phyloP scores from a whole-genome alignment of 352 stramenopile genomes.

The Phytopythium delawarense region DNA sequence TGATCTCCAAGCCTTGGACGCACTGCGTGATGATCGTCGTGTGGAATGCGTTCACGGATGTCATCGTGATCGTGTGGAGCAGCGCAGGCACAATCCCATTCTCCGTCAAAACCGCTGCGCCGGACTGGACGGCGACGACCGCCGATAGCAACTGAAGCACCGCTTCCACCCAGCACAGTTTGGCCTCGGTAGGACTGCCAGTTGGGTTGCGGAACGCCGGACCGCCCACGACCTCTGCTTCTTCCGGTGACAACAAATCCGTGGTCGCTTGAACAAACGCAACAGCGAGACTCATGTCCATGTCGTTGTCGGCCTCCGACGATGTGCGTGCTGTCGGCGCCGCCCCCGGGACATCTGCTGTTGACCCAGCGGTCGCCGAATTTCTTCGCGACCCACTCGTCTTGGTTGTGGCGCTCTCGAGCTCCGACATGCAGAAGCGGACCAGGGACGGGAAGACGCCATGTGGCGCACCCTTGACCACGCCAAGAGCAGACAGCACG shows the following conservation, averaged over 20 bases:
- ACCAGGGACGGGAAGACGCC: constrained; percentile 81
- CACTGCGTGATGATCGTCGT: constrained; percentile 73
- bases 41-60: constrained; percentile 53
- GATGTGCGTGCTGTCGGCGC: constrained; percentile 5
- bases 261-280: constrained; percentile 87
- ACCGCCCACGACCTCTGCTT: constrained; percentile 53
- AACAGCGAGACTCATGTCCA: constrained; percentile 87
- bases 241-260: constrained; percentile 58
- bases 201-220: constrained; percentile 48
- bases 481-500: constrained; percentile 67
- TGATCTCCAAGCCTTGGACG: constrained; percentile 78
- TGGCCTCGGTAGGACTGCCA: constrained; percentile 34
- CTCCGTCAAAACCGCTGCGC: constrained; percentile 74
- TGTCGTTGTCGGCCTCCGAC: constrained; percentile 58
- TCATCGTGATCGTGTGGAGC: constrained; percentile 69
- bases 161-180: constrained; percentile 76
- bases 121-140: constrained; percentile 74
- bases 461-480: constrained; percentile 74
- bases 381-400: constrained; percentile 2
- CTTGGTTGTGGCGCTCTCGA: constrained; percentile 32
- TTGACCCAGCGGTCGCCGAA: constrained; percentile 8
- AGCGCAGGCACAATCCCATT: constrained; percentile 80
- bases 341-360: constrained; percentile 5
- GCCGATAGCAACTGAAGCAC: constrained; percentile 68
- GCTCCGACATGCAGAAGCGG: constrained; percentile 70